Evolutionary conservation across 148 eudicot species (phyloP).

Genomic region (Diospyros kaki): DNA sequence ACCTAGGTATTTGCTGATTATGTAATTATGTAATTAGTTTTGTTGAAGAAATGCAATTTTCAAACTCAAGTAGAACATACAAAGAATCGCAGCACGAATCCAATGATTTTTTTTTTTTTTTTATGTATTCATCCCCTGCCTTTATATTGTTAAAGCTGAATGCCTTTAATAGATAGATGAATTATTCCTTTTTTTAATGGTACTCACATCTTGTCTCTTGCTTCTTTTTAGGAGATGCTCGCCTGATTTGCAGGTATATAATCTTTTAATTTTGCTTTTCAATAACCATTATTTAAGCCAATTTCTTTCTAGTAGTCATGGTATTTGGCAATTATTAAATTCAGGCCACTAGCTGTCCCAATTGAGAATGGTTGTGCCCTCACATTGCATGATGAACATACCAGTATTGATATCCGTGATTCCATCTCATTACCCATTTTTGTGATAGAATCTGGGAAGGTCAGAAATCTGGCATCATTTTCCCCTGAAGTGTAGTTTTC

Average conservation of each 20-base stretch:
- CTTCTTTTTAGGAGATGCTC: slow-evolving; percentile 51
- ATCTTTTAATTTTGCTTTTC: neutral
- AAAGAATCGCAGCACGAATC: neutral
- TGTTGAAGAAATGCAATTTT: neutral
- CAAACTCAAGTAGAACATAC: neutral
- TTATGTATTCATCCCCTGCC: neutral
- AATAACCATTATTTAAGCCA: neutral
- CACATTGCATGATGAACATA: slow-evolving; percentile 12
- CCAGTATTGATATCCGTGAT: slow-evolving; percentile 32
- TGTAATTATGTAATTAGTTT: slow-evolving; percentile 1
- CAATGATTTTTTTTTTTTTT: neutral
- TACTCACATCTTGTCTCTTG: neutral
- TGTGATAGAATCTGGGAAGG: slow-evolving; percentile 64
- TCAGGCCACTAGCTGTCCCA: slow-evolving; percentile 52
- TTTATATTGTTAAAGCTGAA: neutral
- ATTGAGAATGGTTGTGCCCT: slow-evolving; percentile 44
- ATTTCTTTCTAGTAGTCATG: neutral
- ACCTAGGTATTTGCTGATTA: neutral
- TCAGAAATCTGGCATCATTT: slow-evolving; percentile 19
- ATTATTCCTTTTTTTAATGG: too few relatives aligned
- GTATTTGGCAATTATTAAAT: slow-evolving; percentile 6
- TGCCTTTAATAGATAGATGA: neutral
- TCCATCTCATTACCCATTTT: slow-evolving; percentile 51
- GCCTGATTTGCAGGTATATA: slow-evolving; percentile 67
- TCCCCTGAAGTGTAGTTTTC: neutral